Conservation (phyloP, 73 alveolate species). For the Paramecium octaurelia region DNA sequence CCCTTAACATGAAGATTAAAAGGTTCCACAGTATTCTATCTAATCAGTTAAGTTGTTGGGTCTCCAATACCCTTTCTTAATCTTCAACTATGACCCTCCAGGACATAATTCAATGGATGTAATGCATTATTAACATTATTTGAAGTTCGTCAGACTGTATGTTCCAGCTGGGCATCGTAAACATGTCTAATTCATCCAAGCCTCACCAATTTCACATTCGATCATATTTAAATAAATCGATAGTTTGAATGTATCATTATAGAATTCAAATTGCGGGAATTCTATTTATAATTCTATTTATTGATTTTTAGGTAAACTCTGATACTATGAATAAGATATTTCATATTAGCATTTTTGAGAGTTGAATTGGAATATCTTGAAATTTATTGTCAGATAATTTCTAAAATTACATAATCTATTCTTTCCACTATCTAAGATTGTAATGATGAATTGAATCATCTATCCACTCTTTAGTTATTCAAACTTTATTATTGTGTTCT, state of each 20-base stretch:
- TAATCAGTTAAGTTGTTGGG: neutral
- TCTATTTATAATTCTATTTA: neutral
- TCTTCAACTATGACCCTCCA: neutral
- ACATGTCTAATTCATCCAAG: neutral
- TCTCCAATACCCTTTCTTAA: neutral
- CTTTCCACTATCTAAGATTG: neutral
- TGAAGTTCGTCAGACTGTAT: neutral
- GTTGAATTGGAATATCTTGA: neutral
- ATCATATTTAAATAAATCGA: neutral
- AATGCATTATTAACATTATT: neutral
- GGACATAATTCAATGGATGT: neutral
- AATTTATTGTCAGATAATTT: neutral
- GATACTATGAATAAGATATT: neutral
- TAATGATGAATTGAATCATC: neutral
- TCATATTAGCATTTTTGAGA: neutral
- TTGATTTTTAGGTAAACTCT: neutral
- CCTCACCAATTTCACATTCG: neutral
- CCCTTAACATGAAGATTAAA: neutral
- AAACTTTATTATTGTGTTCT: neutral
- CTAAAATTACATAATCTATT: neutral
- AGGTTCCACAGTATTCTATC: neutral
- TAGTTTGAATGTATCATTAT: neutral
- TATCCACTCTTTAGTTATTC: neutral
- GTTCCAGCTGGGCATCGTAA: neutral
- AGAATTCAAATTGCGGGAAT: neutral